These are phyloP conservation scores for Alnus rubra DNA, from an alignment of 306 rosid genomes.

Conservation along the genomic window DNA sequence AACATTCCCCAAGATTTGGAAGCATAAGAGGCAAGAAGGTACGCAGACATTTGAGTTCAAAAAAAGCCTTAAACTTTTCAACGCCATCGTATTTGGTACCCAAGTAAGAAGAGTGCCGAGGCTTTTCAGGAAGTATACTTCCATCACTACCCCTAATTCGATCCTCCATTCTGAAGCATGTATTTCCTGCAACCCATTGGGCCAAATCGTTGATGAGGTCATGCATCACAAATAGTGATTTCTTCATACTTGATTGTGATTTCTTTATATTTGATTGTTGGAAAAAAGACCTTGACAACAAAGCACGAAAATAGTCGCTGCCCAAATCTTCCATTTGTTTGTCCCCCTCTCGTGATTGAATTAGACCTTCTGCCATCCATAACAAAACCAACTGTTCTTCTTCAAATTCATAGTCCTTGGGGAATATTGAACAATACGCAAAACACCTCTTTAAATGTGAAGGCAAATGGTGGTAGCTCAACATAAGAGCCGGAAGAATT, in stretches of 20 bases:
- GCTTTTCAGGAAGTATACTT: not conserved
- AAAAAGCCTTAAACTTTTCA: not conserved
- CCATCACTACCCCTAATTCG: not conserved
- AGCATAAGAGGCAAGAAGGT: conserved; percentile 7
- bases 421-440: conserved; percentile 20
- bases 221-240: conserved; percentile 7
- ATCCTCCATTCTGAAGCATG: not conserved
- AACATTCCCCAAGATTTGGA: fast-evolving
- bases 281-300: conserved; percentile 29
- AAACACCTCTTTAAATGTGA: conserved; percentile 23
- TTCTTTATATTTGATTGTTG: not conserved
- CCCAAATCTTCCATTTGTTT: conserved; percentile 16
- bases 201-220: conserved; percentile 30
- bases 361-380: conserved; percentile 39
- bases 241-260: fast-evolving
- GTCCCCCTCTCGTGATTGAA: not conserved
- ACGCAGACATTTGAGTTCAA: not conserved
- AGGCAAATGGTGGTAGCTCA: conserved; percentile 34
- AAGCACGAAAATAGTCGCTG: not conserved
- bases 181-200: not conserved
- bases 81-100: not conserved
- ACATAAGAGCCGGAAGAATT: conserved; percentile 20
- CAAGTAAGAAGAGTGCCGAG: conserved; percentile 16
- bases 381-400: conserved; percentile 4
- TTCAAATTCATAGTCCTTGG: conserved; percentile 16